phyloP scores from a whole-genome alignment of 352 stramenopile genomes.

The Phytophthora megakarya region DNA sequence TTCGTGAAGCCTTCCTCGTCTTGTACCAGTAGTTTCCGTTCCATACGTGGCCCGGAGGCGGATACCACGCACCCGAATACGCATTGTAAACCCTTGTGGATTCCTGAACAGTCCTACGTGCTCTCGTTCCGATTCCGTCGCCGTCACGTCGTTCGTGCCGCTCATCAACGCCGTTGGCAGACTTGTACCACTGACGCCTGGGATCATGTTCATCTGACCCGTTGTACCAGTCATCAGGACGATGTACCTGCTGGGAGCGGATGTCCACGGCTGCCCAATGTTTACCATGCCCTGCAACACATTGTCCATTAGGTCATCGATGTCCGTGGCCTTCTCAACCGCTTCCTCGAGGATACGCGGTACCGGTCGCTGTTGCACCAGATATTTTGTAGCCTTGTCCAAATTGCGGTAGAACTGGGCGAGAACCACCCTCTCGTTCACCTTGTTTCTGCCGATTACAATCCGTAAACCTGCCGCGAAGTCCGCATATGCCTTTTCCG shows the following conservation, averaged over 20 bases:
- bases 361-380: not conserved
- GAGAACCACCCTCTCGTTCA: not conserved
- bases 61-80: no score
- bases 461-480: not conserved
- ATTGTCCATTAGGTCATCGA: conserved; percentile 4
- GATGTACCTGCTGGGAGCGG: not conserved
- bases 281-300: not conserved
- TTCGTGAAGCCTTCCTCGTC: no score
- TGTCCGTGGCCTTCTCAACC: not conserved
- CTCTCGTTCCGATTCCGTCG: no score
- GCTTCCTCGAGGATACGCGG: not conserved
- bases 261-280: conserved; percentile 3
- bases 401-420: conserved; percentile 5
- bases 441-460: not conserved
- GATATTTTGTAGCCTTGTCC: not conserved
- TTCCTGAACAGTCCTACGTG: no score
- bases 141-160: no score
- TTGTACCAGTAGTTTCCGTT: no score
- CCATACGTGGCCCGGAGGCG: no score
- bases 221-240: not conserved
- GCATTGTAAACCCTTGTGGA: no score
- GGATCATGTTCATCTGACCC: not conserved
- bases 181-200: no score
- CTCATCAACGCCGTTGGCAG: no score
- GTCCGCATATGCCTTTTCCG: conserved; percentile 3